Evolutionary conservation across 331 rosid species (phyloP), one percentile per base, ranked within the genome.

Genomic region (Stylosanthes scabra): DNA sequence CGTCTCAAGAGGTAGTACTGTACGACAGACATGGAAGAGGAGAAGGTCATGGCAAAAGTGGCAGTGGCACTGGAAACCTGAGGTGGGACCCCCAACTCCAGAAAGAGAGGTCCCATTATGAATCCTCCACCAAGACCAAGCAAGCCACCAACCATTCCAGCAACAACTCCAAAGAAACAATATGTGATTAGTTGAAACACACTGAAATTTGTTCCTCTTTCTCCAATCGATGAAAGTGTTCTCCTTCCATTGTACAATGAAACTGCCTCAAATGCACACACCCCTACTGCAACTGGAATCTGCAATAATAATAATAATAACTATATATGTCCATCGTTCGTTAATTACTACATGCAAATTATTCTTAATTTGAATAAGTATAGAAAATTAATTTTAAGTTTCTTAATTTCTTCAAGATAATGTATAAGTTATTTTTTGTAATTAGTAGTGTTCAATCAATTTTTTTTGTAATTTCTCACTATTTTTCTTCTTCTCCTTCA

Each of bases 51-150:
- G 58, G 90, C 91, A 75, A 89, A 86, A 27, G 89, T 89, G 56
- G 94, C 89, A 10, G 91, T 82, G 64, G 94, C 91, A 40, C 88
- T 89, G 61, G 95, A 85, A 63, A 89, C 95, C 95, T 87, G 92
- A 78, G 96, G 90, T 11, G 89, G 96, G 7, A 83, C 59, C 46
- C 96, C 92, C 13, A 90, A 74, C 81, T 90, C 92, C 59, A 90
- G 72, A 70, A 90, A 90, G 27, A 87, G 74, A 1, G 92, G 90
- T 2, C 96, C 96, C 96, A 85, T 90, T 28, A 90, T 76, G 27
- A 78, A 87, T 14, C 96, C 92, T 28, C 90, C 96, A 25, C 92
- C 96, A 25, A 85, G 70, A 11, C 96, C 96, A 20, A 89, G 92
- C 78, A 89, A 40, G 9, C 96, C 96, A 4, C 90, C 96, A 12